Base-by-base conservation (phyloP, 768 basidiomycete genomes). In the Lepiota brunneoincarnata region DNA sequence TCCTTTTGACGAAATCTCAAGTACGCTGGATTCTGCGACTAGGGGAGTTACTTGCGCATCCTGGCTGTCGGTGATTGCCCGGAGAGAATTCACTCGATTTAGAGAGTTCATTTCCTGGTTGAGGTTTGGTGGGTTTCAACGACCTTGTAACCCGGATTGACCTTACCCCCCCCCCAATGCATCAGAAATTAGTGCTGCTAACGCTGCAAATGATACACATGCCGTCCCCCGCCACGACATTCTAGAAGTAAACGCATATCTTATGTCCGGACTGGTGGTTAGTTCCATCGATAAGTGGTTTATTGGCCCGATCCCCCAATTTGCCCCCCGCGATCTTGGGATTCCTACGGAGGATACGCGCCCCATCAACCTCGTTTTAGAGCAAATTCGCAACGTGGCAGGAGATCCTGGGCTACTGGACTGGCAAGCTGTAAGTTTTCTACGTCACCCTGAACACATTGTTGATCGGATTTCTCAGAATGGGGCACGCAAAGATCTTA, bases 221-320 rank as follows among this genome's bases (percentile, higher is more conserved):
- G 72, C 76, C 12, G 41, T 54, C 46, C 71, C 80, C 31, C 78
- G 82, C 52, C 82, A 90, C 64, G 91, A 93, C 67, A 77, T 86
- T 57, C 74, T 91, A 48, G 87, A 91, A 74, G 90, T 89, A 48
- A 89, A 89, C 66, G 80, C 83, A 59, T 93, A 93, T 67, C 75
- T 93, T 62, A 82, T 81, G 61, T 81, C 81, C 39, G 88, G 90
- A 44, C 77, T 93, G 40, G 73, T 78, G 49, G 72, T 74, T 49
- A 91, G 87, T 67, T 70, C 76, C 46, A 81, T 93, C 69, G 90
- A 92, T 72, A 78, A 76, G 59, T 93, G 90, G 88, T 93, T 93
- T 67, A 76, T 76, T 65, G 89, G 87, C 17, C 79, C 82, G 15
- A 65, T 75, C 24, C 82, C 84, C 20, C 66, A 65, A 42, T 83